A percentile compares a stretch with the other conserved stretches of the same genome.
phyloP scores from a whole-genome alignment of 306 rosid genomes.

The Bauhinia variegata region DNA sequence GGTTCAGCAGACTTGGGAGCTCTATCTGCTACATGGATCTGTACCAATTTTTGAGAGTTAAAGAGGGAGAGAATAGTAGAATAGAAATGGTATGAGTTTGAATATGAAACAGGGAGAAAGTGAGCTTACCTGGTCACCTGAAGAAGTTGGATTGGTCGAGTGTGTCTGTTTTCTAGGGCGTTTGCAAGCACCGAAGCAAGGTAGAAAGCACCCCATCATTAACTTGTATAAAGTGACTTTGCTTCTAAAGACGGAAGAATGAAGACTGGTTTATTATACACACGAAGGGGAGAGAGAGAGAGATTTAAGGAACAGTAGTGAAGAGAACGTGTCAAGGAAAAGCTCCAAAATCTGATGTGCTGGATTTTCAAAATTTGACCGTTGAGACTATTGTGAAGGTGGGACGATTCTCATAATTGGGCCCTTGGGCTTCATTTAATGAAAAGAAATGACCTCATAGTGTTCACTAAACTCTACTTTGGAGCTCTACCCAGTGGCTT shows the following conservation, averaged over 20 bases:
- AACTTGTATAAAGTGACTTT: conserved; percentile 41
- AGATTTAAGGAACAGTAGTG: not conserved
- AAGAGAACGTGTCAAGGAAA: conserved; percentile 31
- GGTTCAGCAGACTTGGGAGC: conserved; percentile 30
- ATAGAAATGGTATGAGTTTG: not conserved
- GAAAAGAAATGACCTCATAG: not conserved
- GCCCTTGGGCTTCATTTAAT: conserved; percentile 27
- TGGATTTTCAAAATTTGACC: conserved; percentile 50
- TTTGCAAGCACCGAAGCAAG: conserved; percentile 52
- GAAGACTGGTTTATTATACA: conserved; percentile 1
- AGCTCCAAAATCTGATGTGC: conserved; percentile 18
- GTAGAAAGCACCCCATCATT: conserved; percentile 64
- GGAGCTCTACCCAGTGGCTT: not conserved
- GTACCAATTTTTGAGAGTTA: not conserved
- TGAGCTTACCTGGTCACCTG: conserved; percentile 35
- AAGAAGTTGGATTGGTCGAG: not conserved
- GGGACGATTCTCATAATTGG: not conserved
- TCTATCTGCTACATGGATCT: conserved; percentile 45
- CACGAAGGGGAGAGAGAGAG: not conserved
- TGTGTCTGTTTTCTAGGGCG: conserved; percentile 32
- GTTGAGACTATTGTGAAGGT: conserved; percentile 36
- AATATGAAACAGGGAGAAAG: not conserved
- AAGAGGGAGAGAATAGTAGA: not conserved
- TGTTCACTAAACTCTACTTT: too few species aligned
- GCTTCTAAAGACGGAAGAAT: conserved; percentile 10